Conservation (phyloP, 1,139 yeast genomes). For the Yamadazyma atlantica region DNA sequence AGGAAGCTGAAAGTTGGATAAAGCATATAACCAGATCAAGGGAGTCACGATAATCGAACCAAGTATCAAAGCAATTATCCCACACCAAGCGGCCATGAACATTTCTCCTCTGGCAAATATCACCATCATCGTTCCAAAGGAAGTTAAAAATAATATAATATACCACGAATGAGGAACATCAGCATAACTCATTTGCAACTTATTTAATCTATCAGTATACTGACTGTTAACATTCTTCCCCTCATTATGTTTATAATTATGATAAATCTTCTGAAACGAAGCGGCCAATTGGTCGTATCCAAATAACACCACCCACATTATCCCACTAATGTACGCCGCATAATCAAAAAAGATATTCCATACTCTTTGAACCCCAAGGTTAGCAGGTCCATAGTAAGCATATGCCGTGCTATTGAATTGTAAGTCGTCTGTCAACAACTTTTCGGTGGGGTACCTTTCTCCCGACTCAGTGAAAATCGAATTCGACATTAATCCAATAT, state of each 20-base stretch:
- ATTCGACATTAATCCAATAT: constrained; percentile 42
- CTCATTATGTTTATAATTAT: not conserved
- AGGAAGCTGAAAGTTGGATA: constrained; percentile 51
- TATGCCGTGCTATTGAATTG: constrained; percentile 40
- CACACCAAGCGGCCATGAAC: constrained; percentile 53
- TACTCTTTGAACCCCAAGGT: constrained; percentile 45
- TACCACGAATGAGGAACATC: constrained; percentile 48
- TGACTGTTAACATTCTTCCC: constrained; percentile 9
- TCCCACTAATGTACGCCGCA: constrained; percentile 50
- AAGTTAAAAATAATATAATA: constrained; percentile 27
- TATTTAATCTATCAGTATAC: constrained; percentile 40
- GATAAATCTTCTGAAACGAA: constrained; percentile 15
- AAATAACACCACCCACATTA: constrained; percentile 44
- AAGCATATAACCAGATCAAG: constrained; percentile 50
- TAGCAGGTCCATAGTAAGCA: constrained; percentile 36
- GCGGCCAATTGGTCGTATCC: constrained; percentile 25
- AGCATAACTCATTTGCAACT: constrained; percentile 33
- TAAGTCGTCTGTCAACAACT: constrained; percentile 31
- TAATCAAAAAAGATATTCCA: constrained; percentile 54
- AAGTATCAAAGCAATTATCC: constrained; percentile 39
- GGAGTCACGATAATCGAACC: constrained; percentile 50
- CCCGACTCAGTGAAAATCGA: constrained; percentile 32
- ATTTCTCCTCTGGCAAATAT: constrained; percentile 37
- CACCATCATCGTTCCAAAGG: constrained; percentile 32
- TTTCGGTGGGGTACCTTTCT: constrained; percentile 31